A percentile compares a stretch with the other conserved stretches of the same genome.
phyloP scores from a whole-genome alignment of 345 rosid genomes.

The Salix exigua region DNA sequence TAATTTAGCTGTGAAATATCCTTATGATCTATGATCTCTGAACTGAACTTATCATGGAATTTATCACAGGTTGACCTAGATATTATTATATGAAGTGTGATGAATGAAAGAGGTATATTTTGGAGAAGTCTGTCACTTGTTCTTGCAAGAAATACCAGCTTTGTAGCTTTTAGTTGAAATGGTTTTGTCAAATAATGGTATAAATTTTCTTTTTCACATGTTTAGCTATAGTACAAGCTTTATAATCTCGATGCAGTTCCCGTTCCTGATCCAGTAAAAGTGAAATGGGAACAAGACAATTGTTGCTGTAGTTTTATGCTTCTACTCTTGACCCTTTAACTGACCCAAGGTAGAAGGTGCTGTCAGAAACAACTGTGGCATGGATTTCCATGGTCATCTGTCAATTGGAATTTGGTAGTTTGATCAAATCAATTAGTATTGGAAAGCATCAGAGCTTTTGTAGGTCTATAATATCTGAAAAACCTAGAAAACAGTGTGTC shows the following conservation, averaged over 20 bases:
- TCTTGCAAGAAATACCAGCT: background rate
- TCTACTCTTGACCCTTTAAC: background rate
- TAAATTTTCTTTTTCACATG: background rate
- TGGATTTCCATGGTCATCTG: background rate
- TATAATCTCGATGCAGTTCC: background rate
- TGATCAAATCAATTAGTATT: background rate
- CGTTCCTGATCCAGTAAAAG: background rate
- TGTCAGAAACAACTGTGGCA: background rate
- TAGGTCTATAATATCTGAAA: background rate
- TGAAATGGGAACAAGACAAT: background rate
- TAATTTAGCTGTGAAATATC: background rate
- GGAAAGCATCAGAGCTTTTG: background rate
- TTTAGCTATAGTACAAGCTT: background rate
- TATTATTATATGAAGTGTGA: background rate
- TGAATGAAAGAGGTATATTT: background rate
- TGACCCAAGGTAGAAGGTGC: background rate
- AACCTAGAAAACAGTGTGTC: background rate
- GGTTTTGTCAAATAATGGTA: background rate
- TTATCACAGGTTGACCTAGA: background rate
- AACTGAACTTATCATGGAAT: background rate
- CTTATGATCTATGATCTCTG: background rate
- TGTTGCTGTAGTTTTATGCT: background rate
- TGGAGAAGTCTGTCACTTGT: background rate
- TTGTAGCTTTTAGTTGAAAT: background rate
- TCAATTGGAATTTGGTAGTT: background rate